Evolutionary conservation across 2,329 filamentous ascomycete species (phyloP).

Genomic region (Alternaria arbusti): DNA sequence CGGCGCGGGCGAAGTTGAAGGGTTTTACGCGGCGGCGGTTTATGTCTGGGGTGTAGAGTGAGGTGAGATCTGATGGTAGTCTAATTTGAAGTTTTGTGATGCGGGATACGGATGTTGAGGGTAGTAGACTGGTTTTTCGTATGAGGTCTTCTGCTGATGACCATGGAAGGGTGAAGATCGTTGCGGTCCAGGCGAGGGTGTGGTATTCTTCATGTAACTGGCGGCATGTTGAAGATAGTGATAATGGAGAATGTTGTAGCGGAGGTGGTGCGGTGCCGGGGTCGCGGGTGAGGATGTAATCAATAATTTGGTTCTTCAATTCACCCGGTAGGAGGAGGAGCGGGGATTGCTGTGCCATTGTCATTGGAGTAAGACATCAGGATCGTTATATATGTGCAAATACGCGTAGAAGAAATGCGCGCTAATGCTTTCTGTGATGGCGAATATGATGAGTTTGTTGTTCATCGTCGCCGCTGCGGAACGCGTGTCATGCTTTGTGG

Average conservation of each 20-base stretch:
- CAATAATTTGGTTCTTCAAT: slow-evolving; percentile 23
- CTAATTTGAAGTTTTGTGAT: slow-evolving; percentile 21
- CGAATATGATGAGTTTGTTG: background rate
- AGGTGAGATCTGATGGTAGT: background rate
- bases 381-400: background rate
- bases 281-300: slow-evolving; percentile 16
- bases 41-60: slow-evolving; percentile 2
- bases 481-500: background rate
- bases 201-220: slow-evolving; percentile 23
- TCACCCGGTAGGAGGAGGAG: slow-evolving; percentile 25
- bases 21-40: slow-evolving; percentile 8
- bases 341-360: background rate
- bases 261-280: slow-evolving; percentile 11
- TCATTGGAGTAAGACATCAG: background rate
- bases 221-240: slow-evolving; percentile 23
- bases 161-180: slow-evolving; percentile 14
- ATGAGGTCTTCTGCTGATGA: slow-evolving; percentile 1
- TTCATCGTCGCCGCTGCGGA: background rate
- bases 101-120: background rate
- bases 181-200: slow-evolving; percentile 13
- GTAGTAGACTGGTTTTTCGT: slow-evolving; percentile 1
- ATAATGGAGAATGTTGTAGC: slow-evolving; percentile 16
- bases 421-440: background rate
- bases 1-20: slow-evolving; percentile 14
- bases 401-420: background rate